Evolutionary conservation across 805 yeast genomes (phyloP).

Genomic region (Priceomyces fermenticarens): DNA sequence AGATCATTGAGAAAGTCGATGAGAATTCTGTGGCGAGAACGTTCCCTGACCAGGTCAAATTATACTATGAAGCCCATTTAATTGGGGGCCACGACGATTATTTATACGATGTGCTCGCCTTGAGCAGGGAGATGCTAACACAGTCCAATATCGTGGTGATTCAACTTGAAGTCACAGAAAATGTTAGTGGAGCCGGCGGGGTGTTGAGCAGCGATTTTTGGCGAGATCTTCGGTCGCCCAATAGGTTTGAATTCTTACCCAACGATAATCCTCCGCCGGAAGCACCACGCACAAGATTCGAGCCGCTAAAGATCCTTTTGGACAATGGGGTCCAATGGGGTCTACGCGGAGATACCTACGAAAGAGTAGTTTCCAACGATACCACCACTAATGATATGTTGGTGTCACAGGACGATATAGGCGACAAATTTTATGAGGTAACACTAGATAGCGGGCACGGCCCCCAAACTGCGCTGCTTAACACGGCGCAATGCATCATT

Average conservation of each 20-base stretch:
- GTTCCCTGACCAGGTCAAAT: conserved; percentile 22
- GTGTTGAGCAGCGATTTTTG: conserved; percentile 23
- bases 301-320: conserved; percentile 20
- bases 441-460: conserved; percentile 14
- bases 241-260: conserved; percentile 22
- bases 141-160: conserved; percentile 10
- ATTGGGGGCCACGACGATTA: conserved; percentile 3
- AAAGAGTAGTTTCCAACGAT: conserved; percentile 13
- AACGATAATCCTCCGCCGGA: neutral
- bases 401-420: conserved; percentile 25
- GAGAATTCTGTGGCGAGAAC: conserved; percentile 20
- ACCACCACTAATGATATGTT: conserved; percentile 12
- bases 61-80: conserved; percentile 9
- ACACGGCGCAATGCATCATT: conserved; percentile 41
- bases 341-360: conserved; percentile 23
- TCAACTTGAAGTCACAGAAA: conserved; percentile 12
- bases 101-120: conserved; percentile 9
- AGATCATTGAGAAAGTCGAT: conserved; percentile 19
- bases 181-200: conserved; percentile 19
- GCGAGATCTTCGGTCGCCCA: conserved; percentile 18
- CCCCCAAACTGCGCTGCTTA: conserved; percentile 17
- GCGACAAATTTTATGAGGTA: conserved; percentile 23
- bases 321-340: conserved; percentile 21
- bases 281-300: conserved; percentile 5
- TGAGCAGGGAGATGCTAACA: conserved; percentile 8